phyloP scores from a whole-genome alignment of 2,329 filamentous ascomycete species.

The Diplocarpon rosae region DNA sequence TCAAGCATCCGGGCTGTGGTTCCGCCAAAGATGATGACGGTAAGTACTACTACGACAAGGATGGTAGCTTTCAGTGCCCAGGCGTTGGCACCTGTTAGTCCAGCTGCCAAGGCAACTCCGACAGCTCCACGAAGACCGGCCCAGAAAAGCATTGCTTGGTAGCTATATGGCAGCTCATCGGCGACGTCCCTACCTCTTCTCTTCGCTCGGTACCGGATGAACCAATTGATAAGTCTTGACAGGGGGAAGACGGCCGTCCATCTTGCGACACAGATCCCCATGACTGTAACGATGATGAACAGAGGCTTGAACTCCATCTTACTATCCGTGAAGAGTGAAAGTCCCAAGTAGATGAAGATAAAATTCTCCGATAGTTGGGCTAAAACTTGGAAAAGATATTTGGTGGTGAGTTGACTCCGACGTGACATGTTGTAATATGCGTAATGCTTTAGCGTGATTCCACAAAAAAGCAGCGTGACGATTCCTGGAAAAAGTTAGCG shows the following conservation, averaged over 20 bases:
- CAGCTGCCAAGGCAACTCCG: conserved; percentile 84
- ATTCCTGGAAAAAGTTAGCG: conserved; percentile 36
- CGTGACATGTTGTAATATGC: conserved; percentile 99
- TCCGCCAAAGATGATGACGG: conserved; percentile 96
- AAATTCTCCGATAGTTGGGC: conserved; percentile 97
- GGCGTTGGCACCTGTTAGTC: conserved; percentile 71
- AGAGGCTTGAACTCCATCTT: conserved; percentile 85
- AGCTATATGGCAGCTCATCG: conserved; percentile 86
- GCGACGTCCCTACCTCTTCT: conserved; percentile 64
- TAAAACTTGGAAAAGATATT: conserved; percentile 91
- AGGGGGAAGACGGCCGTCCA: conserved; percentile 94
- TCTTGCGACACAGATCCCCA: conserved; percentile 83
- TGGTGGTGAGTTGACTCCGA: conserved; percentile 91
- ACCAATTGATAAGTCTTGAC: conserved; percentile 81
- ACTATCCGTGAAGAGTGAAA: conserved; percentile 88
- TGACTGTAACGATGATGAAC: conserved; percentile 84
- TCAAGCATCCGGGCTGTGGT: conserved; percentile 97
- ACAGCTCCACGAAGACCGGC: conserved; percentile 91
- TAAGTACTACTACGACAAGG: conserved; percentile 92
- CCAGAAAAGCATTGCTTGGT: conserved; percentile 99
- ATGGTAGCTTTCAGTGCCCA: conserved; percentile 85
- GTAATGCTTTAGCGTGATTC: conserved; percentile 96
- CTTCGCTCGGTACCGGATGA: conserved; percentile 75
- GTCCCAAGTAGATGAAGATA: conserved; percentile 96
- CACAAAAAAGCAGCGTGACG: conserved; percentile 92